phyloP scores from a whole-genome alignment of 73 alveolate genomes.

The Symbiodinium pilosum region DNA sequence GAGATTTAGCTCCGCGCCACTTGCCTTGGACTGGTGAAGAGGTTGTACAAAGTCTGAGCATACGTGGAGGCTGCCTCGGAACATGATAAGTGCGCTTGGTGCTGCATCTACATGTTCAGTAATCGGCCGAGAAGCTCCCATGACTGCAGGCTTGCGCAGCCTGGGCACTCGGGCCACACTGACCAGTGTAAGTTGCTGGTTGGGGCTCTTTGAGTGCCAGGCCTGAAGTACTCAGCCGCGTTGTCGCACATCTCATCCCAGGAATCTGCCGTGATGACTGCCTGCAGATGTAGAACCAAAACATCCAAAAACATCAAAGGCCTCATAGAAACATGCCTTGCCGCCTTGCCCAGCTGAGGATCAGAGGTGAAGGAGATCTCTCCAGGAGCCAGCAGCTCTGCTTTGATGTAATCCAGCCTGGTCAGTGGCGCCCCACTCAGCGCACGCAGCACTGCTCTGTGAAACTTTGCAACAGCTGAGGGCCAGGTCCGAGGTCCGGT shows the following conservation, averaged over 20 bases:
- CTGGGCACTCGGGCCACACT: too few species aligned
- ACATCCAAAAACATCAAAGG: too few species aligned
- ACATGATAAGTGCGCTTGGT: neutral
- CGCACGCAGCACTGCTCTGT: neutral
- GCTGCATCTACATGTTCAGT: neutral
- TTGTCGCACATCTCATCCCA: conserved; percentile 94
- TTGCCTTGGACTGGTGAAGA: conserved; percentile 75
- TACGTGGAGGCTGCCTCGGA: conserved; percentile 62
- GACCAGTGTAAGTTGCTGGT: neutral
- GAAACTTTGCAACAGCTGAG: neutral
- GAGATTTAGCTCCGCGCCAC: neutral
- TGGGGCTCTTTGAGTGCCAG: neutral
- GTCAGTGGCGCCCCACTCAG: neutral
- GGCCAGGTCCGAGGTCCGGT: conserved; percentile 60
- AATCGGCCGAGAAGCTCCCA: conserved; percentile 33
- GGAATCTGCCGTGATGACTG: conserved; percentile 90
- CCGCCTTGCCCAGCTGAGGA: conserved; percentile 92
- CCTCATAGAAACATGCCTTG: neutral
- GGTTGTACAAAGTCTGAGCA: conserved; percentile 87
- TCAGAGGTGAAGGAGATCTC: conserved; percentile 86
- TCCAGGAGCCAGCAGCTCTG: conserved; percentile 92
- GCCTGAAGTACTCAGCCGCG: conserved; percentile 78
- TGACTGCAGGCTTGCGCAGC: conserved; percentile 87
- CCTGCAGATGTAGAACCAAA: neutral
- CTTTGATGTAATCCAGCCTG: conserved; percentile 86